Base-by-base conservation (phyloP, 345 rosid species). In the Acer campestre region DNA sequence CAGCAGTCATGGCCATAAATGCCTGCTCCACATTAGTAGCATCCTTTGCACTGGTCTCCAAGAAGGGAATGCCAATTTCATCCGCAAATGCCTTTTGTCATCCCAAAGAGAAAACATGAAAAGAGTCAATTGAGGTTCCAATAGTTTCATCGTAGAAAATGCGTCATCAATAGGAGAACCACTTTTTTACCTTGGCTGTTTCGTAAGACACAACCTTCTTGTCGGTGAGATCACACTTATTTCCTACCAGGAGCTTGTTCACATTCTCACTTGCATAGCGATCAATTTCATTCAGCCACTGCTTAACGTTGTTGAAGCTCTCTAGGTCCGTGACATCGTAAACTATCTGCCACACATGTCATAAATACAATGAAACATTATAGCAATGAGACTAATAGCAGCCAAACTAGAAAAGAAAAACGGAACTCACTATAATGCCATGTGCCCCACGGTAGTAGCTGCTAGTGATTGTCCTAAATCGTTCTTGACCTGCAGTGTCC, bases 241-340 rank as follows among this genome's bases (percentile, higher is more conserved):
- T 92, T 61, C 97, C 92, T 22, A 92, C 97, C 64, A 92, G 84
- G 75, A 92, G 83, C 88, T 89, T 92, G 88, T 89, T 92, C 66
- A 92, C 97, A 82, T 81, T 89, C 80, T 92, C 94, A 81, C 92
- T 88, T 1, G 94, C 97, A 53, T 90, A 90, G 35, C 97, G 94
- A 61, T 88, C 90, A 12, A 92, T 92, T 88, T 90, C 97, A 76
- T 79, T 92, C 49, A 90, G 80, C 94, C 97, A 92, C 80, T 87
- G 94, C 77, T 90, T 90, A 55, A 90, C 94, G 27, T 92, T 92
- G 88, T 87, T 87, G 88, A 92, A 92, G 79, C 96, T 92, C 82
- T 90, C 93, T 77, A 86, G 90, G 80, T 90, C 97, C 8, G 97
- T 92, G 65, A 92, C 97, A 81, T 90, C 93, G 82, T 92, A 92